Base-by-base conservation (phyloP, 768 basidiomycete genomes). In the Clavulina sp. region DNA sequence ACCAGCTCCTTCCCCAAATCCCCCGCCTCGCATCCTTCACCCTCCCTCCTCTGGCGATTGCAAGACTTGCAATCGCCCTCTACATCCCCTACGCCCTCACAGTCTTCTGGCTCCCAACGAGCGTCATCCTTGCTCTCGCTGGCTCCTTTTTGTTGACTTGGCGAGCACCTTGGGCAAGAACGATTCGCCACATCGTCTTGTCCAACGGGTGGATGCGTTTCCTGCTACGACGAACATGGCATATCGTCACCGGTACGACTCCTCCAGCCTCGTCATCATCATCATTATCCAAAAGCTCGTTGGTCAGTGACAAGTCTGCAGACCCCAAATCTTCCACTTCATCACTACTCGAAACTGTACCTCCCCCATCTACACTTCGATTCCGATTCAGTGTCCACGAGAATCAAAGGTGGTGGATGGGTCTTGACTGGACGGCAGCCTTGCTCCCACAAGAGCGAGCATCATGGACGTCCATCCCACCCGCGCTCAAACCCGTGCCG, bases 391-490 rank as follows among this genome's bases (percentile, higher is more conserved):
- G 81, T n/a, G 66, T 92, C 7, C 81, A 86, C 61, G 89, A 95
- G 64, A 93, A 93, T 65, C 89, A 95, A 66, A 74, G 91, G 4
- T 93, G 91, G 91, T 96, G 91, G 91, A 78, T 96, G 76, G 89
- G 84, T 9, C 74, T 96, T 41, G 91, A 95, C 65, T 96, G 86
- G 86, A 93, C 91, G 1, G 83, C 85, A 2, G 88, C 89, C 0
- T 74, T 96, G 5, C 74, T 95, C 16, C 91, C 91, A 0, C 75
- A 75, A 18, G 91, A 96, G 60, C 79, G 89, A 3, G 87, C 91
- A 0, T 84, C 85, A 1, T 96, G 89, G 91, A 87, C 68, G 69
- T 65, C 73, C 67, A 66, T 28, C 63, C 36, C 24, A 30, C 41
- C 49, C 13, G 3, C 66, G 51, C 77, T 73, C 57, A 69, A 70